phyloP scores from a whole-genome alignment of 2,329 filamentous ascomycete genomes.

The Microdochium paspali region DNA sequence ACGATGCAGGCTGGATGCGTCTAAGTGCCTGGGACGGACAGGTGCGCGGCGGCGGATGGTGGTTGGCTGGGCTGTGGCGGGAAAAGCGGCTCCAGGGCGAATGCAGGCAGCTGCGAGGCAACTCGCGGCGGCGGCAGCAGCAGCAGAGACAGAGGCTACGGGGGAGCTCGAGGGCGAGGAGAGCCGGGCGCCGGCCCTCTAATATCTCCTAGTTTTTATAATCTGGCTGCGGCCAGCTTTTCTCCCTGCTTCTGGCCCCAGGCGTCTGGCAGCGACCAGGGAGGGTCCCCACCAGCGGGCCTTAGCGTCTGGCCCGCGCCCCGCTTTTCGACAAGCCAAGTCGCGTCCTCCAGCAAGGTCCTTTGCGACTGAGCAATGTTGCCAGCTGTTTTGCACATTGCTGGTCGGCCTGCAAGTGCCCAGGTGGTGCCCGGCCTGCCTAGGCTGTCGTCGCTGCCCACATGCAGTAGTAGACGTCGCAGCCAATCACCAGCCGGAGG shows the following conservation, averaged over 20 bases:
- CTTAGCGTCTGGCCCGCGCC: neutral
- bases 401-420: neutral
- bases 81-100: neutral
- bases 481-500: neutral
- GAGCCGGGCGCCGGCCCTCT: neutral
- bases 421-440: neutral
- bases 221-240: neutral
- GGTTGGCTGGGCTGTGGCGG: neutral
- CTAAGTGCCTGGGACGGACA: neutral
- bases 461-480: neutral
- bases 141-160: neutral
- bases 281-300: neutral
- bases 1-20: neutral
- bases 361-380: neutral
- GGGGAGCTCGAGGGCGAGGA: neutral
- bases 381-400: neutral
- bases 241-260: neutral
- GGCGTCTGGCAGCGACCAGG: neutral
- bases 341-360: neutral
- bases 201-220: constrained; percentile 1
- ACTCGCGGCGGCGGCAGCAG: too few relatives aligned
- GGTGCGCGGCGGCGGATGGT: neutral
- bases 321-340: neutral
- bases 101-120: neutral
- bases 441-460: neutral